Base-by-base conservation (phyloP, 2,329 filamentous ascomycete species). In the Amphichorda felina region DNA sequence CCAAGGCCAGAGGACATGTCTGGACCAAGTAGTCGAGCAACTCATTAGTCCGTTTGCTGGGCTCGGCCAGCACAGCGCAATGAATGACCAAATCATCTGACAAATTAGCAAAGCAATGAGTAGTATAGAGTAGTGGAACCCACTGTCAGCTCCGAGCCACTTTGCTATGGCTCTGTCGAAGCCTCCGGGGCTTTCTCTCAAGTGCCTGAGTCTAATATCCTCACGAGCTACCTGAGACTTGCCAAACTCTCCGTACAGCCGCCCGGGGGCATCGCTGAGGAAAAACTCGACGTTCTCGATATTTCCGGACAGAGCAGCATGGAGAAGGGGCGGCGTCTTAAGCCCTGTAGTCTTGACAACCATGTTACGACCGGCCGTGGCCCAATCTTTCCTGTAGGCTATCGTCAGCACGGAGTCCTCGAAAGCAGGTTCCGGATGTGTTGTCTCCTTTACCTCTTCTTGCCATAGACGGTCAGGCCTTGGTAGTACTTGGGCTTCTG, bases 241-340 rank as follows among this genome's bases (percentile, higher is more conserved):
- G 27, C 62, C 67, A 49, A 87, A 91, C 31, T 84, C 73, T 18
- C 67, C 55, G 48, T 91, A 91, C 36, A 72, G 64, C 19, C 75
- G 66, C 44, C 73, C 57, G 0, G 85, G 82, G 1, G 73, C 70
- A 41, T 84, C 80, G 38, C 80, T 77, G 37, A 86, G 55, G 51
- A 89, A 84, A 74, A 82, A 93, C 48, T 91, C 77, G 0, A 85
- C 72, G 14, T 70, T 68, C 27, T 79, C 71, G n/a, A 89, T 51
- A 15, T 64, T 79, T 3, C 75, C 74, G 2, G 46, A 45, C 8
- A 58, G 46, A 10, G 72, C 76, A 30, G 78, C 75, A 40, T 68
- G 57, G 2, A 83, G 63, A 8, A 83, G 56, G 3, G 79, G 82
- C 3, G 78, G 70, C 0, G 59, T 63, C 24, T 61, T 59, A 34